These are phyloP conservation scores for Paraphaeosphaeria minitans DNA, from an alignment of 2,329 filamentous ascomycete genomes.

Conservation along the genomic window DNA sequence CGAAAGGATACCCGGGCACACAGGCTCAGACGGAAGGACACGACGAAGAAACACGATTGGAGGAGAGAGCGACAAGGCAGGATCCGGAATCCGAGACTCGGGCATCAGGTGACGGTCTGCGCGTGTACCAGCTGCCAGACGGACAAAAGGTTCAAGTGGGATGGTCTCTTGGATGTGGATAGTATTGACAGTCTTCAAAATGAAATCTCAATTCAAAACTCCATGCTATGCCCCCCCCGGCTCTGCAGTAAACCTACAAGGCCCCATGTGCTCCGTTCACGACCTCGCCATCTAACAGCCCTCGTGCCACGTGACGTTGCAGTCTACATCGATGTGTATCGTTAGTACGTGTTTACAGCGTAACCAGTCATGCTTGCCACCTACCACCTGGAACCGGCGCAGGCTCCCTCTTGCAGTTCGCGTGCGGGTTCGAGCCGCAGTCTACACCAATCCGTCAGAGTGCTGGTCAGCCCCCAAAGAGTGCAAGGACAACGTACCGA, in stretches of 20 bases:
- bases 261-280: background rate
- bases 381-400: background rate
- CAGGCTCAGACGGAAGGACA: background rate
- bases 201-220: constrained; percentile 15
- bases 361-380: background rate
- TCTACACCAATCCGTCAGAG: background rate
- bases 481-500: background rate
- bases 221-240: background rate
- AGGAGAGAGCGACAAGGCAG: constrained; percentile 12
- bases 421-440: background rate
- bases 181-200: constrained; percentile 14
- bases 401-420: background rate
- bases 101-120: constrained; percentile 8
- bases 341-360: background rate
- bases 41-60: background rate
- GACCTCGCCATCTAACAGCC: background rate
- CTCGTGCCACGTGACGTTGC: background rate
- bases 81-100: constrained; percentile 23
- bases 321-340: background rate
- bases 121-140: background rate
- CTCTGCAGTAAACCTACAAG: background rate
- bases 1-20: constrained; percentile 7
- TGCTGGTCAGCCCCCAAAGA: too few species aligned
- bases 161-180: constrained; percentile 18
- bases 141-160: constrained; percentile 1